A percentile compares a stretch with the other conserved stretches of the same genome.
Evolutionary conservation across 495 filamentous ascomycete genomes (phyloP).

Genomic region (Talaromyces trachyspermus): DNA sequence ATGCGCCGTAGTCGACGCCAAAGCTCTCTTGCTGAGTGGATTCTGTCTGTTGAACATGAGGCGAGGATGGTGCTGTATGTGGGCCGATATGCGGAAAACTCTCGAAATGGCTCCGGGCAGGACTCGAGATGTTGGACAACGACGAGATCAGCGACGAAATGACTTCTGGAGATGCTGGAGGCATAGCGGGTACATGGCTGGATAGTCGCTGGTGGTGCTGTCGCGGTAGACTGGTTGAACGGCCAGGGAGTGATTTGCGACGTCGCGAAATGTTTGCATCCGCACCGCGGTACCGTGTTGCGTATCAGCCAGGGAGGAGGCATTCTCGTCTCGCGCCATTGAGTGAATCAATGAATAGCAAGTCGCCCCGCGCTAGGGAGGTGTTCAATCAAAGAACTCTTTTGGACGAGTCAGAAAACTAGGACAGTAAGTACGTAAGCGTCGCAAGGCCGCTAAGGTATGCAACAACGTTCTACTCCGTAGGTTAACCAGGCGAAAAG

Average conservation of each 20-base stretch:
- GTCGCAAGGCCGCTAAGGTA: too few relatives aligned
- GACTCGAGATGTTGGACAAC: conserved; percentile 75
- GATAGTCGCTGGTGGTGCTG: conserved; percentile 17
- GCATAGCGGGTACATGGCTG: conserved; percentile 26
- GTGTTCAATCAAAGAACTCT: too few relatives aligned
- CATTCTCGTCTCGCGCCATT: too few relatives aligned
- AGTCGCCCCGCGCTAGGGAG: too few relatives aligned
- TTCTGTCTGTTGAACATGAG: conserved; percentile 32
- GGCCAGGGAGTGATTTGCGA: conserved; percentile 34
- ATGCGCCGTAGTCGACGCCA: conserved; percentile 64
- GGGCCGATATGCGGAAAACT: conserved; percentile 44
- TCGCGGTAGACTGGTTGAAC: conserved; percentile 13
- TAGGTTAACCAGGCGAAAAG: too few relatives aligned
- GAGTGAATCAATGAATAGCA: too few relatives aligned
- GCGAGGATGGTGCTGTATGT: conserved; percentile 40
- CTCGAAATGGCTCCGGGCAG: conserved; percentile 68
- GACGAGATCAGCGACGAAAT: conserved; percentile 92
- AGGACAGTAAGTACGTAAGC: too few relatives aligned
- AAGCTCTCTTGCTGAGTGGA: conserved; percentile 35
- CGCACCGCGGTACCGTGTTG: not conserved
- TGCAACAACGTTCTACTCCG: too few relatives aligned
- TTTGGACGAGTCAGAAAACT: too few relatives aligned
- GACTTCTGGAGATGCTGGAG: conserved; percentile 75
- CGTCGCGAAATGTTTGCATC: conserved; percentile 20
- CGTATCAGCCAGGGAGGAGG: not conserved